Conservation (phyloP, 305 asterid genomes). For the Rubia tinctorum region DNA sequence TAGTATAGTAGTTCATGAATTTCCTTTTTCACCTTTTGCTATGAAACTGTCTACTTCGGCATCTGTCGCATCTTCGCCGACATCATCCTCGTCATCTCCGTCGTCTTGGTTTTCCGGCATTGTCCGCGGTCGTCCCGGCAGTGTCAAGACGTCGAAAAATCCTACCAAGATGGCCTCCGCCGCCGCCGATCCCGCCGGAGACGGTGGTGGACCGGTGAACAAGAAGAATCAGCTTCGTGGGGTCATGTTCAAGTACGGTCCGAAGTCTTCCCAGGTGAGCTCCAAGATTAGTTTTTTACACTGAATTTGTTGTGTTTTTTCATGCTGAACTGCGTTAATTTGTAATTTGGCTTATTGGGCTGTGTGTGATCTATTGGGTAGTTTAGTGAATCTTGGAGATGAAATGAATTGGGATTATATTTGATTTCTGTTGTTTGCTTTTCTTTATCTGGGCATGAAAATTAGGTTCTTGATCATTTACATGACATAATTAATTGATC, state of each 20-base stretch:
- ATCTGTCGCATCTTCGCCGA: constrained; percentile 26
- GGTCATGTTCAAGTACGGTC: constrained; percentile 87
- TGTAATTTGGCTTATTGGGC: background rate
- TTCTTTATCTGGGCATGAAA: background rate
- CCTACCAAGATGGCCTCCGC: constrained; percentile 25
- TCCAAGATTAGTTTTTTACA: background rate
- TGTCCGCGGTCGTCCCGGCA: constrained; percentile 74
- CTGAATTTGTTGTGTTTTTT: background rate
- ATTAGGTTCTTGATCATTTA: background rate
- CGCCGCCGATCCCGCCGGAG: constrained; percentile 33
- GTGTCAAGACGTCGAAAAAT: constrained; percentile 36
- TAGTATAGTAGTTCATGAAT: background rate
- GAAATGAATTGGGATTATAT: background rate
- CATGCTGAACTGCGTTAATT: background rate
- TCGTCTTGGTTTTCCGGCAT: constrained; percentile 74
- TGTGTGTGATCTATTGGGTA: background rate
- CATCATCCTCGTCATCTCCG: constrained; percentile 33
- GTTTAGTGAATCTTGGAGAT: background rate
- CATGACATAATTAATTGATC: background rate
- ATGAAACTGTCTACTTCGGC: constrained; percentile 35
- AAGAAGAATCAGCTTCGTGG: constrained; percentile 82
- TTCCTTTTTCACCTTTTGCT: background rate
- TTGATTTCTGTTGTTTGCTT: background rate
- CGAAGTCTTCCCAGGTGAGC: constrained; percentile 75
- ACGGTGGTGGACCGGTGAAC: constrained; percentile 53